Conservation (phyloP, 1,284 basidiomycete species). For the Apiotrichum mycotoxinovorans region DNA sequence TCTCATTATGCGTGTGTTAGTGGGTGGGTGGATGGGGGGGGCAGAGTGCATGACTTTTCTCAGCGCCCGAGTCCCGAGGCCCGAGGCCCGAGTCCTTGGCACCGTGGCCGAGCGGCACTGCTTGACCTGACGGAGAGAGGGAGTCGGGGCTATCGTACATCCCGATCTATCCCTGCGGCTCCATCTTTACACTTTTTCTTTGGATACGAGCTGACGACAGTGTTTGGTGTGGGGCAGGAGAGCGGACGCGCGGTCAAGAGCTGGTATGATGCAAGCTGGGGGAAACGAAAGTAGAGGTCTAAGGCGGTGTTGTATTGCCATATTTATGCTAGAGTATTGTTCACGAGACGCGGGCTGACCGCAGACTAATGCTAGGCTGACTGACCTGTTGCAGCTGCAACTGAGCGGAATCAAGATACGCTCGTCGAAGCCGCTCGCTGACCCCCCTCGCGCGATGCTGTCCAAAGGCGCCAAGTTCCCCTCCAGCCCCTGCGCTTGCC, state of each 20-base stretch:
- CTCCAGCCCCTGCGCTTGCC: background rate
- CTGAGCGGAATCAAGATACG: too few species aligned
- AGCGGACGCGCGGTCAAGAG: slow-evolving; percentile 68
- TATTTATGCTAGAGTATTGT: slow-evolving; percentile 1
- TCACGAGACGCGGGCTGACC: background rate
- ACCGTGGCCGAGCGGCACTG: too few species aligned
- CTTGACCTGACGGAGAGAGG: too few species aligned
- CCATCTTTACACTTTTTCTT: background rate
- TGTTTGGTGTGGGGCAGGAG: slow-evolving; percentile 78
- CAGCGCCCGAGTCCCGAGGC: too few species aligned
- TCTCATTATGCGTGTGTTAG: background rate
- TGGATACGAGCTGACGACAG: slow-evolving; percentile 50
- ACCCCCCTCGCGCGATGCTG: too few species aligned
- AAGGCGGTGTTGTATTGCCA: background rate
- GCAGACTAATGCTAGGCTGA: background rate
- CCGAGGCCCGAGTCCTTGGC: too few species aligned
- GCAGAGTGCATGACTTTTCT: background rate
- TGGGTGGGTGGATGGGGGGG: too few species aligned
- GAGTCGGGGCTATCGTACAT: too few species aligned
- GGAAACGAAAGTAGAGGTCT: slow-evolving; percentile 8
- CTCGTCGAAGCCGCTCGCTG: too few species aligned
- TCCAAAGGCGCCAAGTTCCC: too few species aligned
- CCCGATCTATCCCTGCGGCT: too few species aligned
- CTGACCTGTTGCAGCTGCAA: too few species aligned
- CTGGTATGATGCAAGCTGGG: slow-evolving; percentile 66